Base-by-base conservation (phyloP, 176 grass and related monocot genomes). In the Alopecurus myosuroides region DNA sequence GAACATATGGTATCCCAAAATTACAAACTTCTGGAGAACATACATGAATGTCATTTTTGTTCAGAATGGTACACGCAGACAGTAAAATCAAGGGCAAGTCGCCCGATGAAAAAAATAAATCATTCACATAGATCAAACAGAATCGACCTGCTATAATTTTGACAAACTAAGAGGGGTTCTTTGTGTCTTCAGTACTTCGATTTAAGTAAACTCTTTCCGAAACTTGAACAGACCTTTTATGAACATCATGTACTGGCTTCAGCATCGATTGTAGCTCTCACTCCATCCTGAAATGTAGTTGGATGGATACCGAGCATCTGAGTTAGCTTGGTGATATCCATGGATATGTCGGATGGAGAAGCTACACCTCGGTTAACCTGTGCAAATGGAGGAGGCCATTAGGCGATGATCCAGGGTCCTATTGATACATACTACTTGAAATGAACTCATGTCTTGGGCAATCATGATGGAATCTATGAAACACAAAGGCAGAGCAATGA, bases 341-440 rank as follows among this genome's bases (percentile, higher is more conserved):
- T 98, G 65, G 97, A 98, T 94, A 95, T 98, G 73, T 95, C 97
- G 77, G 97, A 29, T 56, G 97, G 93, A 50, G 97, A 95, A 62
- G 85, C 86, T 62, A 98, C 93, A 26, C 93, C 96, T 18, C 93
- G 83, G 73, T 95, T 81, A 53, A 94, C 82, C 97, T 98, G 82
- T 48, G 41, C n/a, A 33, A 48, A 72, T 71, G 14, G 45, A 52
- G 78, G 9, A 11, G 29, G 18, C 6, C 14, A 83, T 87, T 31
- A 88, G 62, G 33, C 46, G 45, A 71, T 77, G 57, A 72, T 50
- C 29, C 55, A 71, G n/a, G 82, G 70, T 25, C 15, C 77, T 60
- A 66, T 29, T 14, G 41, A 17, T 37, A 35, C 33, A 76, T 7
- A 4, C 33, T 69, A 6, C 53, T 81, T 62, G 3, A 84, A 84